Evolutionary conservation across 345 rosid species (phyloP), one percentile per base, ranked within the genome.

Genomic region (Salix purpurea): DNA sequence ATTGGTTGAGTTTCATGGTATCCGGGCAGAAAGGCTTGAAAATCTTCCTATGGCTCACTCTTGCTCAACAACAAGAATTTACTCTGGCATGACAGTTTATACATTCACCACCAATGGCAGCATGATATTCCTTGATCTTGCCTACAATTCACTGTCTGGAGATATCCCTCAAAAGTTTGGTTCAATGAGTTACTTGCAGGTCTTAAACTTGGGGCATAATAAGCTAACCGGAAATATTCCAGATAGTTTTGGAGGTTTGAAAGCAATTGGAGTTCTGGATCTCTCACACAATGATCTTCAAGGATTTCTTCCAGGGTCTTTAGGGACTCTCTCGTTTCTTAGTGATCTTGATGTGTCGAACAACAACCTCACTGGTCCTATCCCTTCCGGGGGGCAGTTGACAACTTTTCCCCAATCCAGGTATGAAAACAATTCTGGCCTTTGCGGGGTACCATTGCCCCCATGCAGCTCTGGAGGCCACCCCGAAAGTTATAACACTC

Each of bases 341-440:
- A 93, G 93, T 65, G 99, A 95, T 80, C 92, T 95, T 11, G 99
- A 95, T 80, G 96, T 95, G 48, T 95, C 99, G 30, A 93, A 95
- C 86, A 95, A 95, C 82, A 87, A 93, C 79, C 90, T 95, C 65
- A 88, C 90, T 0, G 99, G 99, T 70, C 82, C 80, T 50, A 91
- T 95, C 80, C 99, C 99, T 75, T 87, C 89, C 15, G 99, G 99
- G 60, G 97, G 93, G 78, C 99, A 95, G 86, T 94, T 95, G 19
- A 95, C 92, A 48, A 95, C 99, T 23, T 95, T 95, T 84, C 99
- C 91, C 1, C 71, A 89, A 40, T 67, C 97, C 36, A 90, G 94
- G 82, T 95, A 89, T 37, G 97, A 89, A 58, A 95, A 95, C 83
- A 95, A 95, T 86, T 89, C 97, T 10, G 99, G 94, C 12, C 96